Evolutionary conservation across 2,329 filamentous ascomycete species (phyloP), one percentile per base, ranked within the genome.

Genomic region (Nectriaceae sp.): DNA sequence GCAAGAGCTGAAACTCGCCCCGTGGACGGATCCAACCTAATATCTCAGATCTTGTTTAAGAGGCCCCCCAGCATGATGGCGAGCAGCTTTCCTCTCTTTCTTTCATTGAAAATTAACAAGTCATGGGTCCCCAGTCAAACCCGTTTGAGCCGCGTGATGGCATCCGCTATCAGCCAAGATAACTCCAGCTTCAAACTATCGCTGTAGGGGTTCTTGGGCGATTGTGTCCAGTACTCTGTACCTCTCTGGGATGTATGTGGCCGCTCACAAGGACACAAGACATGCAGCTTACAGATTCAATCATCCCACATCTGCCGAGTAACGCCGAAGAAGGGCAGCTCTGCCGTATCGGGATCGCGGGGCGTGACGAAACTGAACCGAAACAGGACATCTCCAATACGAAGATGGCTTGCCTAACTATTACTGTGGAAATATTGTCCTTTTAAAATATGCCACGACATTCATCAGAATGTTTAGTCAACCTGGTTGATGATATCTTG

Each of bases 1-100:
- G 60, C 60, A 60, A 61, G 63, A 61, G 37, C 52, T 62, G 60
- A 63, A 62, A 62, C 60, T 49, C 51, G 42, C 45, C 50, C 50
- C 40, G 47, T 50, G 41, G 48, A 52, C 50, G 50, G 42, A 44
- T 49, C 49, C 46, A 53, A 53, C 44, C 49, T 50, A 48, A 55
- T 47, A 47, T 56, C 53, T 52, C 48, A 52, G 44, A 51, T 52
- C 40, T 44, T 51, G 46, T 38, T 41, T 10, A 20, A 38, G 39
- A 49, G 21, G 40, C 44, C 39, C 29, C 46, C 36, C 40, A 26
- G 22, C 41, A 16, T 46, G 21, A 52, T 44, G 44, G 48, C 50
- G 37, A 50, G 41, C 49, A 49, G 41, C 41, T 47, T 44, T 21
- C 11, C 37, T 21, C 10, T 5, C 20, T 21, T 21, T 39, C 5